Base-by-base conservation (phyloP, 129 eudicot genomes). In the Centella asiatica region DNA sequence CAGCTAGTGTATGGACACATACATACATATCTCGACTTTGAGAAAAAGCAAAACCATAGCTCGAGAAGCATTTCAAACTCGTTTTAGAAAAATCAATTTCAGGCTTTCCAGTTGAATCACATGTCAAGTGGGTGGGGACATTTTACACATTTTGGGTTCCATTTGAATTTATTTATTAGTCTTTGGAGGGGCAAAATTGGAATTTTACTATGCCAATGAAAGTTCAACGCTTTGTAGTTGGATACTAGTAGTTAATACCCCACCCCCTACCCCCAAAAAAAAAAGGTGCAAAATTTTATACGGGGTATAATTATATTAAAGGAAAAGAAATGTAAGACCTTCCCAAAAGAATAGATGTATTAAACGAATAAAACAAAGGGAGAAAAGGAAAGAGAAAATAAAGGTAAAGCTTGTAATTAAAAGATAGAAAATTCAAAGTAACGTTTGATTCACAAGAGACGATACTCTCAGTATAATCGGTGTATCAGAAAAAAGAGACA, bases 281-380 rank as follows among this genome's bases (percentile, higher is more conserved):
- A 51, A 50, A 54, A 54, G 60, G 36, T 28, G 27, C 60, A 54
- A 34, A 54, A 54, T 26, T 54, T 54, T 54, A n/a, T n/a, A n/a
- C n/a, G n/a, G n/a, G n/a, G n/a, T n/a, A n/a, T 54, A 54, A 28
- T 54, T 26, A 53, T 18, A 24, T 51, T 28, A 24, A 51, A 51
- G 13, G 57, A 29, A 8, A 0, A 18, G 28, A 54, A 15, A 15
- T 54, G 60, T 28, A 26, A 54, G 37, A 17, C 23, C 37, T 17
- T 18, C 28, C 56, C 56, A 50, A 12, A 51, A 10, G 15, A 10
- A n/a, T n/a, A n/a, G n/a, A n/a, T n/a, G n/a, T n/a, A n/a, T n/a
- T n/a, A n/a, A n/a, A n/a, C n/a, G n/a, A n/a, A n/a, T n/a, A n/a
- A n/a, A n/a, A n/a, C n/a, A n/a, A n/a, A n/a, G n/a, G n/a, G n/a